A percentile compares a stretch with the other conserved stretches of the same genome.
These are phyloP conservation scores for Aspergillus quadricinctus DNA, from an alignment of 2,329 filamentous ascomycete genomes.

Conservation along the genomic window DNA sequence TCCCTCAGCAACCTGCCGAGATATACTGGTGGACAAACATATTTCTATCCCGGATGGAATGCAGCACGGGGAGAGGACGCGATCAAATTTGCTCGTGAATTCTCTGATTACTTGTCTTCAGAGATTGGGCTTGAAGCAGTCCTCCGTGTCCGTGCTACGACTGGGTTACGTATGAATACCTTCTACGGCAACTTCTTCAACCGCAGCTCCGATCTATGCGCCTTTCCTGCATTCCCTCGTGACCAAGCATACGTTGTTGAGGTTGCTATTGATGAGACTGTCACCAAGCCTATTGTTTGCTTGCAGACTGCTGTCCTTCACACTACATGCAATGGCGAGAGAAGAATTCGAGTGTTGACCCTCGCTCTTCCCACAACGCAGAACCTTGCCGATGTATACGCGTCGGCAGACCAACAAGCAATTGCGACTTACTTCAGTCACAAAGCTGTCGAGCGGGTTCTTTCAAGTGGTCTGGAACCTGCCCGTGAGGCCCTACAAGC, in stretches of 20 bases:
- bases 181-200: conserved; percentile 99
- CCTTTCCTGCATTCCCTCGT: conserved; percentile 94
- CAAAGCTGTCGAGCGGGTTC: conserved; percentile 88
- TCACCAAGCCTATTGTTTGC: conserved; percentile 87
- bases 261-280: conserved; percentile 92
- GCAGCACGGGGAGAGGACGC: conserved; percentile 90
- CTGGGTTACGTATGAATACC: conserved; percentile 89
- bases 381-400: conserved; percentile 84
- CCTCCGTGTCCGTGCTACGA: conserved; percentile 89
- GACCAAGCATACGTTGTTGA: conserved; percentile 98
- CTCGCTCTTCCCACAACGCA: conserved; percentile 89
- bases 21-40: conserved; percentile 96
- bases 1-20: conserved; percentile 91
- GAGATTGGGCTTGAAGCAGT: conserved; percentile 97
- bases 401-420: conserved; percentile 89
- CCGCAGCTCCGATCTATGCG: conserved; percentile 91
- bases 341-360: conserved; percentile 90
- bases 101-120: conserved; percentile 92
- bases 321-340: conserved; percentile 95
- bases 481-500: conserved; percentile 85
- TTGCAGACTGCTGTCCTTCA: conserved; percentile 93
- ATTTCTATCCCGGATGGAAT: conserved; percentile 98
- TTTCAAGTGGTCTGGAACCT: conserved; percentile 82
- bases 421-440: conserved; percentile 94
- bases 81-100: conserved; percentile 95